Evolutionary conservation across 768 basidiomycete genomes (phyloP).

Genomic region (Leccinum broughii): DNA sequence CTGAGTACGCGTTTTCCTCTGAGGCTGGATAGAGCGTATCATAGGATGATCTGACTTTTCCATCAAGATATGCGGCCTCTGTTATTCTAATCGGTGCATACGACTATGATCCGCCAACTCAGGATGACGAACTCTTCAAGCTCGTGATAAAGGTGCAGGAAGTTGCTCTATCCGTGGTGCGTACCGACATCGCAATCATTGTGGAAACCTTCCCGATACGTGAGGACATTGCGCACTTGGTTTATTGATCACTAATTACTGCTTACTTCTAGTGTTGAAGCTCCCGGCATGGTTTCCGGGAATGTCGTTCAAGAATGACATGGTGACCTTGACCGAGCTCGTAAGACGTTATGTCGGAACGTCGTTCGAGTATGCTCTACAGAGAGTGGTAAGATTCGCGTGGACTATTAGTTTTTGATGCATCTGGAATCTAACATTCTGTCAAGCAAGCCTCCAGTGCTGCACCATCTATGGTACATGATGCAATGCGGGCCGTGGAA

Average conservation of each 20-base stretch:
- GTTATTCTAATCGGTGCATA: neutral
- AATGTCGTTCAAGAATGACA: neutral
- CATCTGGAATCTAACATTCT: too few relatives aligned
- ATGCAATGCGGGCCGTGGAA: neutral
- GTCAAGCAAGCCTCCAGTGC: neutral
- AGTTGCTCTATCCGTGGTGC: neutral
- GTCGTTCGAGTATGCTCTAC: neutral
- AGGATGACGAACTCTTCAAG: neutral
- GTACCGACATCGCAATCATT: neutral
- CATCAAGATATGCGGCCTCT: neutral
- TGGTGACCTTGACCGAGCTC: neutral
- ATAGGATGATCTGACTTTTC: neutral
- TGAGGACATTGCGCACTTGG: neutral
- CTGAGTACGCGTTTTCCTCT: neutral
- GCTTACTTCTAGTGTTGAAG: neutral
- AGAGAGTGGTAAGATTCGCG: neutral
- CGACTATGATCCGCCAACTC: neutral
- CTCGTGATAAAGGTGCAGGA: neutral
- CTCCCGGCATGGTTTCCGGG: neutral
- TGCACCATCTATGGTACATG: neutral
- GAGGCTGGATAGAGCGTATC: neutral
- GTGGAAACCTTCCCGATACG: neutral
- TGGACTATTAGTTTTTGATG: too few relatives aligned
- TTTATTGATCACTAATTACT: neutral
- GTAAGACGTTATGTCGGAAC: neutral